Percentiles rank a stretch among this genome's conserved stretches.
Evolutionary conservation across 2,329 filamentous ascomycete genomes (phyloP).

Genomic region (Zymoseptoria tritici): DNA sequence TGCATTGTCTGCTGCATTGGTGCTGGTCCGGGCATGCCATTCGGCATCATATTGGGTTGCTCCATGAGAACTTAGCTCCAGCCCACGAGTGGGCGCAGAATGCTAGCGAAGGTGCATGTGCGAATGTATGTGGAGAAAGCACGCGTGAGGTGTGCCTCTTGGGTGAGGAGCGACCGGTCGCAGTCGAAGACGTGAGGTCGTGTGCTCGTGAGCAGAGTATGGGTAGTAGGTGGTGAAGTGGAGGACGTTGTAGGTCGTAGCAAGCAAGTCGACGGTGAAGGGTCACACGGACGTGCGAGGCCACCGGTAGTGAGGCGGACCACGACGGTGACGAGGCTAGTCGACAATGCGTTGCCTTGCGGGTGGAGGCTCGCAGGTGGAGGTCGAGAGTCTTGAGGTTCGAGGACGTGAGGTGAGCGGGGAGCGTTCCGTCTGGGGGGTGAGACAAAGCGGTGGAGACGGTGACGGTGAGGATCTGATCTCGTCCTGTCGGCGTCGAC

Average conservation of each 20-base stretch:
- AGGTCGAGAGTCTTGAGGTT: not conserved
- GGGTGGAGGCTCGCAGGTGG: not conserved
- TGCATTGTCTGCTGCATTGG: conserved; percentile 18
- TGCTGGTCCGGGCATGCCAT: conserved; percentile 7
- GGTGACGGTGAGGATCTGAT: not conserved
- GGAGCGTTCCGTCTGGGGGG: not conserved
- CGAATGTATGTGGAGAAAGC: not conserved
- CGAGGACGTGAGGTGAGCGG: not conserved
- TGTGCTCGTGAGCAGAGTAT: conserved; percentile 4
- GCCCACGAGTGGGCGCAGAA: not conserved
- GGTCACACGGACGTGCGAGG: not conserved
- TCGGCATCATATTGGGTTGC: conserved; percentile 13
- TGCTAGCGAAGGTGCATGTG: not conserved
- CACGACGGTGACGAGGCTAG: not conserved
- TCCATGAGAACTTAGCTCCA: conserved; percentile 3
- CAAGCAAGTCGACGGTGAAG: not conserved
- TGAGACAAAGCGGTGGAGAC: not conserved
- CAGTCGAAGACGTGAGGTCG: not conserved
- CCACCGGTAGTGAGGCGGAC: not conserved
- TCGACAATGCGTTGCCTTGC: not conserved
- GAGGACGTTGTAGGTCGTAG: not conserved
- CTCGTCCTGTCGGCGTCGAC: not conserved
- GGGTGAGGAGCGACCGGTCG: not conserved
- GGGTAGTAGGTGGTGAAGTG: not conserved
- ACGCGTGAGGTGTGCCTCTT: not conserved